A percentile compares a stretch with the other conserved stretches of the same genome.
These are phyloP conservation scores for Graphium sp. DNA, from an alignment of 2,329 filamentous ascomycete species.

Conservation along the genomic window DNA sequence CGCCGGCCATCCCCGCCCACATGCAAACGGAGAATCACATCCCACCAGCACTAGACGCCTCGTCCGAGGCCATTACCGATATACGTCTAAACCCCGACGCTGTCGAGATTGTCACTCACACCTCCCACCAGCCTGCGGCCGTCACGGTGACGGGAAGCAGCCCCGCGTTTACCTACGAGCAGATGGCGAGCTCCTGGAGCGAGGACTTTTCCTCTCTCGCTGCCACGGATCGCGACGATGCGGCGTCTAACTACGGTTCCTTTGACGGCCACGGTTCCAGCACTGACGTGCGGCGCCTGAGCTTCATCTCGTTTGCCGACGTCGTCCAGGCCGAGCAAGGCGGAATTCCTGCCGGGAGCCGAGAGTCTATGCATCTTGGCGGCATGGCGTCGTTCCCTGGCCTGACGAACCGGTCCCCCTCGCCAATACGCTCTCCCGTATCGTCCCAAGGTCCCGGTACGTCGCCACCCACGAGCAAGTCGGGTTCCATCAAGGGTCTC, in stretches of 20 bases:
- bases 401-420: conserved; percentile 51
- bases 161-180: conserved; percentile 17
- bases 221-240: conserved; percentile 34
- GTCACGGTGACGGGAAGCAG: conserved; percentile 40
- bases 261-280: conserved; percentile 37
- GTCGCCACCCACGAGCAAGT: conserved; percentile 62
- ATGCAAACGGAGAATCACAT: conserved; percentile 93
- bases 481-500: conserved; percentile 55
- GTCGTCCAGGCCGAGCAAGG: conserved; percentile 77
- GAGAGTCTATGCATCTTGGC: conserved; percentile 54
- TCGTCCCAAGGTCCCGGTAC: conserved; percentile 52
- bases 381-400: conserved; percentile 44
- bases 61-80: conserved; percentile 83
- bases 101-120: conserved; percentile 85
- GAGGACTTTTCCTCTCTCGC: conserved; percentile 41
- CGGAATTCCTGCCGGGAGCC: conserved; percentile 35
- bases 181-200: conserved; percentile 30
- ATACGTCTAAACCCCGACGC: conserved; percentile 67
- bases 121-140: conserved; percentile 64
- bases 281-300: conserved; percentile 65
- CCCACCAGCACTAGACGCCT: conserved; percentile 78
- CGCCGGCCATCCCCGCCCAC: conserved; percentile 78
- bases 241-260: conserved; percentile 58
- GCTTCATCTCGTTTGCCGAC: conserved; percentile 94
- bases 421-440: conserved; percentile 63